Conservation (phyloP, 768 basidiomycete species). For the Tephrocybe sp. region DNA sequence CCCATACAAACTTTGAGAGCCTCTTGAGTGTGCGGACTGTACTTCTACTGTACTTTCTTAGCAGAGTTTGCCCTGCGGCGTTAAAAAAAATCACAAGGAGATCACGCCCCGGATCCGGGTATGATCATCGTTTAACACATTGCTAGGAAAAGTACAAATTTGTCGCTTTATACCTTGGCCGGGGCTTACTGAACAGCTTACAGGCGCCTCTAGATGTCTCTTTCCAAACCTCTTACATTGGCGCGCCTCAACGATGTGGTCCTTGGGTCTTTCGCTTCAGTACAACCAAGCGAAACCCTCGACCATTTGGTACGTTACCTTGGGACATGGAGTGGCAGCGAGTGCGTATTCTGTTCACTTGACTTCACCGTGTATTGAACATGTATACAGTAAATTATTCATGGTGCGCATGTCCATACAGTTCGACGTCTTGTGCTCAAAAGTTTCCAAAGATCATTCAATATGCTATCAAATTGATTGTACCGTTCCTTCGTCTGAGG, state of each 20-base stretch:
- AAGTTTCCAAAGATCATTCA: conserved; percentile 56
- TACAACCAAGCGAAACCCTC: conserved; percentile 62
- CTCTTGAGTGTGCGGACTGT: too few relatives aligned
- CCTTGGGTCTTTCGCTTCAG: conserved; percentile 59
- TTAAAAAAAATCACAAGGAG: too few relatives aligned
- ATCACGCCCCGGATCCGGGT: too few relatives aligned
- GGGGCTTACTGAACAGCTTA: too few relatives aligned
- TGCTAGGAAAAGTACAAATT: too few relatives aligned
- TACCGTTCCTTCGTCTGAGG: conserved; percentile 64
- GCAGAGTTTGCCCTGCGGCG: too few relatives aligned
- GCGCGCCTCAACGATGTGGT: conserved; percentile 60
- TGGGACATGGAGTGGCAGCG: conserved; percentile 85
- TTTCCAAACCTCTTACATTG: conserved; percentile 46
- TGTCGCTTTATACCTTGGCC: too few relatives aligned
- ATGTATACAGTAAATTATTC: conserved; percentile 64
- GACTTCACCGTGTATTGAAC: neutral
- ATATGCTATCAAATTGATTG: conserved; percentile 69
- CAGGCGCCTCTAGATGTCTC: conserved; percentile 54
- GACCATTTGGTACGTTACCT: conserved; percentile 76
- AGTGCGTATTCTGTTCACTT: conserved; percentile 46
- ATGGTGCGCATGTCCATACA: conserved; percentile 43
- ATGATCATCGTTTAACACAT: too few relatives aligned
- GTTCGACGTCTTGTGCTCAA: neutral
- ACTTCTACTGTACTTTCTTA: too few relatives aligned
- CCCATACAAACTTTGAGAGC: too few relatives aligned